phyloP scores from a whole-genome alignment of 208 protist species.

The Leishmania arabica region DNA sequence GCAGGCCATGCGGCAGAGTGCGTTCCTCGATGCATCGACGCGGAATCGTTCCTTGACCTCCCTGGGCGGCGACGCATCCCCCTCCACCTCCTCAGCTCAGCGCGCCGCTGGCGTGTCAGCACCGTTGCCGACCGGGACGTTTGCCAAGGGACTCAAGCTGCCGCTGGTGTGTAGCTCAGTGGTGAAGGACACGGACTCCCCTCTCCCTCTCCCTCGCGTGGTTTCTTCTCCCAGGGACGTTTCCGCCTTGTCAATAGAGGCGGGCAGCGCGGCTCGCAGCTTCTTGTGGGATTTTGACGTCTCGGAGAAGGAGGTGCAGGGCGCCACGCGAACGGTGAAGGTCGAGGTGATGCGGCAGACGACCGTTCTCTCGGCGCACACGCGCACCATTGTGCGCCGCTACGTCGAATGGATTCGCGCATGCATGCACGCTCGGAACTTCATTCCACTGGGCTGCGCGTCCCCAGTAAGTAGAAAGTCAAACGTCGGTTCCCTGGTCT shows the following conservation, averaged over 20 bases:
- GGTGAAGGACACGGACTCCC: not conserved
- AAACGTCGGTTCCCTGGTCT: not conserved
- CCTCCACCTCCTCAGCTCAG: not conserved
- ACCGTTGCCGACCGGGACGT: not conserved
- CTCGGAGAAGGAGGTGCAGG: slow-evolving; percentile 42
- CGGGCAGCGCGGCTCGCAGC: not conserved
- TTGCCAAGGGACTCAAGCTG: not conserved
- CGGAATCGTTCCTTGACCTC: not conserved
- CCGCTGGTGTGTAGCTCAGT: not conserved
- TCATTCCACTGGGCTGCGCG: slow-evolving; percentile 15
- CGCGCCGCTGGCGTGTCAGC: not conserved
- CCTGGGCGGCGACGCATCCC: not conserved
- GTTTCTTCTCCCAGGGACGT: not conserved
- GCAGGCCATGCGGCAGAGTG: slow-evolving; percentile 21
- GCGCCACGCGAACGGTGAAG: slow-evolving; percentile 33
- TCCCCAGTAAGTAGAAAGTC: not conserved
- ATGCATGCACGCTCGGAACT: slow-evolving; percentile 16
- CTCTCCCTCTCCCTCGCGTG: not conserved
- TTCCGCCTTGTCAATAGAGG: slow-evolving; percentile 14
- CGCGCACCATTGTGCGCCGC: slow-evolving; percentile 13
- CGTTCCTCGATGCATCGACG: slow-evolving; percentile 7
- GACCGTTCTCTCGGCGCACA: slow-evolving; percentile 19
- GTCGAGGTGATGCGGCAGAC: slow-evolving; percentile 29
- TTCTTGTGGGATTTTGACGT: slow-evolving; percentile 34
- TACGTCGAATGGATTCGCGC: slow-evolving; percentile 29